Conservation (phyloP, 2,329 filamentous ascomycete species). For the Colletotrichum sp. region DNA sequence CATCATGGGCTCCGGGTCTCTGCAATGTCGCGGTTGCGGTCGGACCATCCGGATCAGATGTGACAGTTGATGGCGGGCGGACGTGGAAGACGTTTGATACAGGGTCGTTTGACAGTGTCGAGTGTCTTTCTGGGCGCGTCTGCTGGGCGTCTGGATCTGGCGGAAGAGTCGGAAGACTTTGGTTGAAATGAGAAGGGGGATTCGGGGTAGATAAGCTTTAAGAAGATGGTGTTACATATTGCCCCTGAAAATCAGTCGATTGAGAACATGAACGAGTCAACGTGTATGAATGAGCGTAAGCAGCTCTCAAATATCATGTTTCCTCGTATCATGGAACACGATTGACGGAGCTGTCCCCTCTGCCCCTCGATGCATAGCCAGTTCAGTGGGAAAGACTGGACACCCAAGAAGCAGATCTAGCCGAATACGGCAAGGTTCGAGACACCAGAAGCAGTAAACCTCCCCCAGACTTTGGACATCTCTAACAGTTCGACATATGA, state of each 20-base stretch:
- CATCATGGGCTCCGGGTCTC: constrained; percentile 30
- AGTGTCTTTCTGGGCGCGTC: constrained; percentile 27
- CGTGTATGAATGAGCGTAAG: not conserved
- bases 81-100: constrained; percentile 33
- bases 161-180: constrained; percentile 28
- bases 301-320: not conserved
- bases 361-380: not conserved
- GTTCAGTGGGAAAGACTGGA: not conserved
- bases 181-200: not conserved
- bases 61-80: constrained; percentile 31
- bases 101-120: constrained; percentile 35
- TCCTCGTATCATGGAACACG: not conserved
- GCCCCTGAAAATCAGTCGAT: not conserved
- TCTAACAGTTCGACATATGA: not conserved
- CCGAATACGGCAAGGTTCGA: not conserved
- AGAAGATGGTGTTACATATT: not conserved
- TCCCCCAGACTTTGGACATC: not conserved
- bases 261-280: not conserved
- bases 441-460: not conserved
- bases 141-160: constrained; percentile 37
- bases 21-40: constrained; percentile 32
- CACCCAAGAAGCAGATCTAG: not conserved
- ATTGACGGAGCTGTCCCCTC: not conserved
- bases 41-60: constrained; percentile 35
- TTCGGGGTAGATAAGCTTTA: not conserved